phyloP scores from a whole-genome alignment of 257 asterid genomes.

The Solanum bulbocastanum region DNA sequence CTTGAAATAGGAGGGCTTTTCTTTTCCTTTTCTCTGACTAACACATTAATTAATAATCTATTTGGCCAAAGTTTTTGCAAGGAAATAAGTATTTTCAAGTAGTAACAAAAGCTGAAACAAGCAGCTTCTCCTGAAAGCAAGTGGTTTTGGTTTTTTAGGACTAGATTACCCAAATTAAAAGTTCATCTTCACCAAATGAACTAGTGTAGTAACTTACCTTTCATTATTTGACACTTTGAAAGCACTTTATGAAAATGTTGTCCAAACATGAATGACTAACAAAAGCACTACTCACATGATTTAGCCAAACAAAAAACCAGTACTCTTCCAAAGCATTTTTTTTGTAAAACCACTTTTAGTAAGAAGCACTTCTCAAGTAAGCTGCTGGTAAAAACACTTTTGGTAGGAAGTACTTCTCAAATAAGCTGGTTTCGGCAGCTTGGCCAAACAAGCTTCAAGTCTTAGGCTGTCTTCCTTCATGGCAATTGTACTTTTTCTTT shows the following conservation, averaged over 20 bases:
- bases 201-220: not conserved
- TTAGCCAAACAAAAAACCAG: not conserved
- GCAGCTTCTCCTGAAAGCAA: not conserved
- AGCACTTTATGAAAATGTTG: not conserved
- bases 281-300: not conserved
- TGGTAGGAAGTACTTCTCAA: not conserved
- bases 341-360: not conserved
- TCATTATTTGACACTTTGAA: not conserved
- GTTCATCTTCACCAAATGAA: not conserved
- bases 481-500: not conserved
- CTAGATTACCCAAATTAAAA: not conserved
- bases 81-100: not conserved
- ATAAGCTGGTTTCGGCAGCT: not conserved
- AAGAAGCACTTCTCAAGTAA: not conserved
- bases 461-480: not conserved
- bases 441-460: not conserved
- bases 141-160: not conserved
- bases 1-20: not conserved
- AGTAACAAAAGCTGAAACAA: not conserved
- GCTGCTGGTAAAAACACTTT: not conserved
- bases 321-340: not conserved
- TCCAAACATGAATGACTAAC: not conserved
- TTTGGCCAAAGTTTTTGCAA: not conserved
- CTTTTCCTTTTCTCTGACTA: not conserved
- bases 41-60: not conserved